Evolutionary conservation across 169 alveolate species (phyloP).

Genomic region (Cryptosporidium ubiquitum): DNA sequence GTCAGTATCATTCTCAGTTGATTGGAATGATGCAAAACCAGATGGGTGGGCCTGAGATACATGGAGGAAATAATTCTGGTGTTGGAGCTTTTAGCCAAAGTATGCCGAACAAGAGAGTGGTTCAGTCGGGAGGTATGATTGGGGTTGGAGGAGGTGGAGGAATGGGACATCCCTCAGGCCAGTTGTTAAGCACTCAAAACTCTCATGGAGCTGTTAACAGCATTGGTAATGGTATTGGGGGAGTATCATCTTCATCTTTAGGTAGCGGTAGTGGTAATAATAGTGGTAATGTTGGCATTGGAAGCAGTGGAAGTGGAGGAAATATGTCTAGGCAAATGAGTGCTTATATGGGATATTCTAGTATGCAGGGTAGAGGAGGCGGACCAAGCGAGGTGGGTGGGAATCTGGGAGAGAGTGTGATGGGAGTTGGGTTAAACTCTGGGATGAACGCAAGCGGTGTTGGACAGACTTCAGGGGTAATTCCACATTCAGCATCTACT

Average conservation of each 20-base stretch:
- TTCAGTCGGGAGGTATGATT: not conserved
- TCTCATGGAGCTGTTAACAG: not conserved
- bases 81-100: not conserved
- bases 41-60: not conserved
- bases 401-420: not conserved
- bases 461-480: not conserved
- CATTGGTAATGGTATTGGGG: not conserved
- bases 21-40: not conserved
- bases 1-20: not conserved
- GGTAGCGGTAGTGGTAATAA: not conserved
- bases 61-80: constrained; percentile 3
- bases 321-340: not conserved
- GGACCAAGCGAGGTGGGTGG: not conserved
- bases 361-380: not conserved
- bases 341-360: not conserved
- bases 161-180: not conserved
- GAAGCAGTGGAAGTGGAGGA: not conserved
- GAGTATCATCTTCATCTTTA: not conserved
- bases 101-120: not conserved
- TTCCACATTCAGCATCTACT: not conserved
- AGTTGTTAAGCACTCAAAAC: not conserved
- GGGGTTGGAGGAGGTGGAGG: not conserved
- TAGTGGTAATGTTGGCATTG: not conserved
- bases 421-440: not conserved
- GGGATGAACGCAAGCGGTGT: not conserved